A percentile compares a stretch with the other conserved stretches of the same genome.
Evolutionary conservation across 768 basidiomycete species (phyloP).

Genomic region (Boletus reticulatus): DNA sequence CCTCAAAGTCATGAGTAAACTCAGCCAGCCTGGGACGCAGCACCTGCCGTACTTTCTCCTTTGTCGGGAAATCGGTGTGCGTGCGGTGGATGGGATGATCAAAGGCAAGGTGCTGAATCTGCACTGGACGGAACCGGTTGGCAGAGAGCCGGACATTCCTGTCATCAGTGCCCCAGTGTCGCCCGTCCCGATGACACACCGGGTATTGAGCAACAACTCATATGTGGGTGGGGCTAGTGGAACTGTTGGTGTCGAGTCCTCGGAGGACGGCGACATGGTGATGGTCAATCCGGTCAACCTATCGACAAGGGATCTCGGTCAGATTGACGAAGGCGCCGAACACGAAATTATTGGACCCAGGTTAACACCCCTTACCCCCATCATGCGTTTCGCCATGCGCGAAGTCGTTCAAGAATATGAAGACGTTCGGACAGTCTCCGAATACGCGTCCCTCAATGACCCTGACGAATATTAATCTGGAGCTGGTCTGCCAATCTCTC

Average conservation of each 20-base stretch:
- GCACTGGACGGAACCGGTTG: constrained; percentile 72
- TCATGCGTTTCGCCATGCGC: constrained; percentile 82
- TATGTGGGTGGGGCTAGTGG: constrained; percentile 36
- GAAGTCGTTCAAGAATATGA: constrained; percentile 83
- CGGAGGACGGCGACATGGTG: constrained; percentile 49
- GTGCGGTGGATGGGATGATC: constrained; percentile 84
- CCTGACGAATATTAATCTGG: constrained; percentile 63
- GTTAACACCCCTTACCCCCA: constrained; percentile 72
- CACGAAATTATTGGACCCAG: constrained; percentile 70
- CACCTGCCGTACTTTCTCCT: constrained; percentile 79
- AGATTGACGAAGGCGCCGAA: constrained; percentile 50
- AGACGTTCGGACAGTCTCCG: constrained; percentile 69
- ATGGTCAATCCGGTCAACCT: constrained; percentile 37
- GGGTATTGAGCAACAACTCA: constrained; percentile 29
- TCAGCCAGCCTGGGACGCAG: constrained; percentile 60
- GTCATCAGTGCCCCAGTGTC: constrained; percentile 27
- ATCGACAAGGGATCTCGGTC: constrained; percentile 41
- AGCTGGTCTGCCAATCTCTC: constrained; percentile 2
- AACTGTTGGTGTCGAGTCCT: constrained; percentile 38
- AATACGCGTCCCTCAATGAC: constrained; percentile 70
- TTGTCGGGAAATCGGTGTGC: constrained; percentile 80
- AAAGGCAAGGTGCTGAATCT: constrained; percentile 72
- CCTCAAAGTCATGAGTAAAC: constrained; percentile 76
- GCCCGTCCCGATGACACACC: constrained; percentile 25
- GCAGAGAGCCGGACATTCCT: constrained; percentile 44